These are phyloP conservation scores for Peniophora sp. DNA, from an alignment of 1,284 basidiomycete species.

Conservation along the genomic window DNA sequence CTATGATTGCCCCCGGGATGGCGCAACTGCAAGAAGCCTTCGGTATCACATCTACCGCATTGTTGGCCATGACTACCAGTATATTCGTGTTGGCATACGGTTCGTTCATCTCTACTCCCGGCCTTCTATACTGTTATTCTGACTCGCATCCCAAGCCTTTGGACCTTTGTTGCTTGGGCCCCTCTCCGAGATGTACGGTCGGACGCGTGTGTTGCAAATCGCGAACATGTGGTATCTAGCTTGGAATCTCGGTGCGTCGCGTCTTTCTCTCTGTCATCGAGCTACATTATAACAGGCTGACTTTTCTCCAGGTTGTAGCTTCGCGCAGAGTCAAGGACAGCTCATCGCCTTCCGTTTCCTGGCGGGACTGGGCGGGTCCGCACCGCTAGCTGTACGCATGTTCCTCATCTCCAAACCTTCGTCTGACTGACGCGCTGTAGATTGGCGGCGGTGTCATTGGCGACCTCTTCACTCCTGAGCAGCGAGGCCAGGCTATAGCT, in stretches of 20 bases:
- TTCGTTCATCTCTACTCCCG: conserved; percentile 16
- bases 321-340: conserved; percentile 46
- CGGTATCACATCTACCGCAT: conserved; percentile 36
- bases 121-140: conserved; percentile 17
- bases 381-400: conserved; percentile 40
- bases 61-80: conserved; percentile 50
- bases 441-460: conserved; percentile 62
- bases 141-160: conserved; percentile 23
- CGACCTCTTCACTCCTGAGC: conserved; percentile 64
- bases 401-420: conserved; percentile 1
- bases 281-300: not conserved
- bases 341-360: conserved; percentile 58
- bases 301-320: conserved; percentile 45
- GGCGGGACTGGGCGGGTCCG: conserved; percentile 54
- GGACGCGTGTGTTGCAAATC: conserved; percentile 29
- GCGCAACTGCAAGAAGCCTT: conserved; percentile 43
- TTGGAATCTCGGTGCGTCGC: conserved; percentile 25
- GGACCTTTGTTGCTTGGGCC: conserved; percentile 48
- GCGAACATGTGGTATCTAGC: conserved; percentile 43
- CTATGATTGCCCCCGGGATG: conserved; percentile 61
- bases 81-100: conserved; percentile 63
- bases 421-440: conserved; percentile 19
- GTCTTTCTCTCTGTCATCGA: not conserved
- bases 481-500: conserved; percentile 61
- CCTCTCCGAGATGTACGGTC: conserved; percentile 40